Percentiles rank a stretch among this genome's conserved stretches.
These are phyloP conservation scores for Boletus rubescentipes DNA, from an alignment of 768 basidiomycete species.

Conservation along the genomic window DNA sequence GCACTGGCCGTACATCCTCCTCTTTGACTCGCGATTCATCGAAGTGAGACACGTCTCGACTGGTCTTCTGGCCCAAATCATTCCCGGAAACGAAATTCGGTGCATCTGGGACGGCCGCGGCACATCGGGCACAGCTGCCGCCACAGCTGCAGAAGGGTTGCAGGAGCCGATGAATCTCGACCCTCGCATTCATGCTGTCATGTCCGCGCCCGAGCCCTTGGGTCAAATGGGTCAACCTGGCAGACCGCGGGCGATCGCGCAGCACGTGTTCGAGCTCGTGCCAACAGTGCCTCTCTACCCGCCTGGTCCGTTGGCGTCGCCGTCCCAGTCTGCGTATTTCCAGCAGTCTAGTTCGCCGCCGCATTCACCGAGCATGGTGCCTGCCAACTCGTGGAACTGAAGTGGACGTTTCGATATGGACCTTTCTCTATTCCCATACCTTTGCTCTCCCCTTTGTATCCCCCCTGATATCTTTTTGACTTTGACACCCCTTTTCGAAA, in stretches of 20 bases:
- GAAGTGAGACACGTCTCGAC: slow-evolving; percentile 85
- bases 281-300: slow-evolving; percentile 39
- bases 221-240: slow-evolving; percentile 39
- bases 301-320: slow-evolving; percentile 50
- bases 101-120: slow-evolving; percentile 90
- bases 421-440: too few species aligned
- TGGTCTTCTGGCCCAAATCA: slow-evolving; percentile 78
- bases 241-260: slow-evolving; percentile 52
- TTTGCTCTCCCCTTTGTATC: too few species aligned
- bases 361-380: slow-evolving; percentile 48
- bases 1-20: slow-evolving; percentile 84
- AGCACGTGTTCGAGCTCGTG: slow-evolving; percentile 77
- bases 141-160: slow-evolving; percentile 34
- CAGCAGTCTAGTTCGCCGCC: slow-evolving; percentile 54
- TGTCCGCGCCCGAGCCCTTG: slow-evolving; percentile 53
- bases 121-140: slow-evolving; percentile 25
- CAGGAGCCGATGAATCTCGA: slow-evolving; percentile 59
- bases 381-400: slow-evolving; percentile 24
- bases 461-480: not conserved
- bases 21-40: slow-evolving; percentile 88
- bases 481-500: too few species aligned
- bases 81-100: slow-evolving; percentile 75
- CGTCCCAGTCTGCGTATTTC: slow-evolving; percentile 52
- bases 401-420: not conserved
- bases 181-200: slow-evolving; percentile 83